Conservation (phyloP, 2,329 filamentous ascomycete genomes). For the Calonectria henricotiae region DNA sequence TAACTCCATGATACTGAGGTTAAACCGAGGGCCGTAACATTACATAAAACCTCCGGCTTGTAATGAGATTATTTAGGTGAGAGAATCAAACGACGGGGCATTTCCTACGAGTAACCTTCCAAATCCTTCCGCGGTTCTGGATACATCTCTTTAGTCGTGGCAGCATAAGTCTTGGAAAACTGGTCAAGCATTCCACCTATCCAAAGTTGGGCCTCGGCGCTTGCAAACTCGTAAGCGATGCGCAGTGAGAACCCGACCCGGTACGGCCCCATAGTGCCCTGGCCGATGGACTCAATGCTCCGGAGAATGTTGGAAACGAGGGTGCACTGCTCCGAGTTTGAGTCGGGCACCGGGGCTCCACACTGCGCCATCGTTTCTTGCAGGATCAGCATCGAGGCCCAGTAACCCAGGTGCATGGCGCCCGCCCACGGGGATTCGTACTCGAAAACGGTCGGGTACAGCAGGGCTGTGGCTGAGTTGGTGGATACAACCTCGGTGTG, state of each 20-base stretch:
- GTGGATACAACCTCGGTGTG: conserved; percentile 52
- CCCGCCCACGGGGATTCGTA: conserved; percentile 57
- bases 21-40: neutral
- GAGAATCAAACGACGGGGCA: neutral
- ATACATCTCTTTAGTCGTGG: conserved; percentile 53
- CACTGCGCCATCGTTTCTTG: conserved; percentile 59
- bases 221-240: conserved; percentile 61
- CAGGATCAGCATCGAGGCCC: conserved; percentile 61
- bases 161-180: conserved; percentile 57
- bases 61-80: neutral
- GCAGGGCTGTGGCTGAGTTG: conserved; percentile 52
- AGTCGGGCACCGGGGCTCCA: conserved; percentile 48
- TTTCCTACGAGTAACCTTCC: conserved; percentile 36
- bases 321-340: conserved; percentile 49
- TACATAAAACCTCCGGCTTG: neutral
- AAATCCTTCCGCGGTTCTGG: conserved; percentile 48
- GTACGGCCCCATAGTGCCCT: conserved; percentile 60
- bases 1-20: neutral
- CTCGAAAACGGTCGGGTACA: conserved; percentile 56
- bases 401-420: conserved; percentile 58
- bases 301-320: conserved; percentile 57
- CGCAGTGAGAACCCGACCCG: conserved; percentile 58
- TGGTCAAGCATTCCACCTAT: conserved; percentile 54
- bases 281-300: conserved; percentile 59
- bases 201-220: conserved; percentile 57